phyloP scores from a whole-genome alignment of 169 alveolate species.

The Plasmodium malariae region DNA sequence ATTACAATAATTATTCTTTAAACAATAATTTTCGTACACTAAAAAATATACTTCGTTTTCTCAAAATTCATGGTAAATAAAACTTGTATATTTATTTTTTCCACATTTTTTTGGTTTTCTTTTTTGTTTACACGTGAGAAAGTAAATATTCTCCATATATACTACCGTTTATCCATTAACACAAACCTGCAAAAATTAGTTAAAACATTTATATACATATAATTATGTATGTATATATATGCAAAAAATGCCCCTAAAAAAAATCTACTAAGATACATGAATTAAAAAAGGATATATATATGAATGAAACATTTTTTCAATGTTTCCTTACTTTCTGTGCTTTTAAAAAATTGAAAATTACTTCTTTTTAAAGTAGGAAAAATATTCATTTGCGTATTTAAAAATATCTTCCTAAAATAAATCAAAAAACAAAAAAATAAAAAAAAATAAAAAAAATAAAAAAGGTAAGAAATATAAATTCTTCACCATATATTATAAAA shows the following conservation, averaged over 20 bases:
- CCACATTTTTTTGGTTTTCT: too few species aligned
- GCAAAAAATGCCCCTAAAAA: not conserved
- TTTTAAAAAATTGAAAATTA: slow-evolving; percentile 29
- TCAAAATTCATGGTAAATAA: too few species aligned
- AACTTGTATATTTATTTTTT: too few species aligned
- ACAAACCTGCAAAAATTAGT: not conserved
- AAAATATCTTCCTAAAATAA: slow-evolving; percentile 68
- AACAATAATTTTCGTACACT: too few species aligned
- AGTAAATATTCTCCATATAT: too few species aligned
- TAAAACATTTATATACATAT: not conserved
- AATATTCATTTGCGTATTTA: slow-evolving; percentile 76
- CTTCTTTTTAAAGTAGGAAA: slow-evolving; percentile 71
- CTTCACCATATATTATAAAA: too few species aligned
- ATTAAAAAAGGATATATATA: slow-evolving; percentile 1
- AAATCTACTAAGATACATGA: not conserved
- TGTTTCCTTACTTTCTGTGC: slow-evolving; percentile 21
- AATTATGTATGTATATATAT: slow-evolving; percentile 7
- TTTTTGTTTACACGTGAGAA: too few species aligned
- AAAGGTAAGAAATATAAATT: too few species aligned
- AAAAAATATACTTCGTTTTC: too few species aligned
- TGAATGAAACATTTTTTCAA: not conserved
- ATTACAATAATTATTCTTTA: too few species aligned
- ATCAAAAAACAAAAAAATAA: not conserved
- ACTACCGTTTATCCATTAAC: too few species aligned
- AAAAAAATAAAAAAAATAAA: not conserved